Evolutionary conservation across 2,329 filamentous ascomycete species (phyloP), one percentile per base, ranked within the genome.

Genomic region (Leptographium radiaticola): DNA sequence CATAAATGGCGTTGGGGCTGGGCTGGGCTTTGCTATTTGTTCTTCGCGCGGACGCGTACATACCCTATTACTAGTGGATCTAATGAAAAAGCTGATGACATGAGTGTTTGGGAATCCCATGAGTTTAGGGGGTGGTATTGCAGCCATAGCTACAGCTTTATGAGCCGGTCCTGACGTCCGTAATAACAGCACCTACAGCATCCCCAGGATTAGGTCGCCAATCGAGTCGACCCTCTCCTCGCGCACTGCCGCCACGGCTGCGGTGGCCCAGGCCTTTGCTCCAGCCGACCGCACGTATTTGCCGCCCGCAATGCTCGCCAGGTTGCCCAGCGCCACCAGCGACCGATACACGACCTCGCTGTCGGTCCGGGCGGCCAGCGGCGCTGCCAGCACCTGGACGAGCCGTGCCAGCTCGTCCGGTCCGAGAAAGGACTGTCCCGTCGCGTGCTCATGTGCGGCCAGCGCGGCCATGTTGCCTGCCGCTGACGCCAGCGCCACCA

Each of bases 381-480:
- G 76, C 54, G 75, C 73, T 1, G 76, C 76, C 0, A 90, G 67
- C 6, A 84, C 75, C 34, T 60, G 80, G 62, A 42, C 70, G 70
- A 58, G 68, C 65, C 67, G 75, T 65, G 50, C 73, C 64, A 67
- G 58, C 15, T 64, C 66, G 43, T 74, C 71, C 40, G 70, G 66
- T 9, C 76, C 74, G 44, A 68, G 70, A 38, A 56, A 64, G 36
- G 55, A 62, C 54, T 66, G 66, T 55, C 68, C 68, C 57, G 67
- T 74, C 59, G 74, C 70, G 34, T 70, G 62, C 51, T 65, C 59
- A 25, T 62, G 62, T 10, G 76, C 78, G 6, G 87, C 76, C 12
- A 90, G 75, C 1, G 95, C 88, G 0, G 89, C 76, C 59, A 87
- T 86, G 68, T 98, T 97, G 65, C 97, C 84, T 56, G 86, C 83